Evolutionary conservation across 176 grass and related monocot genomes (phyloP).

Genomic region (Ampelocalamus luodianensis): DNA sequence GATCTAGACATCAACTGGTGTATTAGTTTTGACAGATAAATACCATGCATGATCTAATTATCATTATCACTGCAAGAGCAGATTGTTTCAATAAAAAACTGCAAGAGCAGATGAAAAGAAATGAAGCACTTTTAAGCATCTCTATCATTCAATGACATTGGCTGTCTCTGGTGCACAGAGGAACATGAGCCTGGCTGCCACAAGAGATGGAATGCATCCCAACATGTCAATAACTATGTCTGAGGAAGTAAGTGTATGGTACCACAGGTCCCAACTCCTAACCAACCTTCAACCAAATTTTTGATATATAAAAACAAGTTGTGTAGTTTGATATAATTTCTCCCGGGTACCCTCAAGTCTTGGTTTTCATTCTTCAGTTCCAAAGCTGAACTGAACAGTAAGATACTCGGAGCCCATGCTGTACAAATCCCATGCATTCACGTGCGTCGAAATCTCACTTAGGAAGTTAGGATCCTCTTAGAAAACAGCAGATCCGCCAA

Average conservation of each 20-base stretch:
- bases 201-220: not conserved
- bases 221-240: slow-evolving; percentile 42
- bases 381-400: slow-evolving; percentile 27
- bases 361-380: slow-evolving; percentile 8
- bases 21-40: not conserved
- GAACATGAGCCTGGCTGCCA: slow-evolving; percentile 14
- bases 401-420: slow-evolving; percentile 8
- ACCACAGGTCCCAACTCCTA: slow-evolving; percentile 32
- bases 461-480: slow-evolving; percentile 48
- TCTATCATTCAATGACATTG: not conserved
- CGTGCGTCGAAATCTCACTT: slow-evolving; percentile 22
- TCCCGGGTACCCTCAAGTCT: slow-evolving; percentile 5
- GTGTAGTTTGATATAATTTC: not conserved
- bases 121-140: not conserved
- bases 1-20: not conserved
- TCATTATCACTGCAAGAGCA: not conserved
- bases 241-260: slow-evolving; percentile 6
- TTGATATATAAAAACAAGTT: not conserved
- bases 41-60: slow-evolving; percentile 19
- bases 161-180: slow-evolving; percentile 14
- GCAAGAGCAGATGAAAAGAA: not conserved
- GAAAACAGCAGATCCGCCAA: slow-evolving; percentile 39
- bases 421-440: slow-evolving; percentile 18
- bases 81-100: not conserved
- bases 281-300: slow-evolving; percentile 21